Evolutionary conservation across 1,284 basidiomycete genomes (phyloP).

Genomic region (Nidula niveotomentosa): DNA sequence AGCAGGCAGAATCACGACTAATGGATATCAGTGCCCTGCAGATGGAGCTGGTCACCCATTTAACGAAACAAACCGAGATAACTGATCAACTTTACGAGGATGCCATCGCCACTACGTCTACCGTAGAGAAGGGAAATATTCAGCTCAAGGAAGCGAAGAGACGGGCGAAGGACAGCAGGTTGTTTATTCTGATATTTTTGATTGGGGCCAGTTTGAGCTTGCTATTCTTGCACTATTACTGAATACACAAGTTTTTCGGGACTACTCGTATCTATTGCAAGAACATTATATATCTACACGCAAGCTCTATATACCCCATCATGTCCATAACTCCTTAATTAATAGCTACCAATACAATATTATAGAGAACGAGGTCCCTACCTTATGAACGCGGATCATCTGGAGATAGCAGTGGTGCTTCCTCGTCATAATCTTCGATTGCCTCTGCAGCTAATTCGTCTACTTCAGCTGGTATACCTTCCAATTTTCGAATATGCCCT

Average conservation of each 20-base stretch:
- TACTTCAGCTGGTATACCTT: conserved; percentile 46
- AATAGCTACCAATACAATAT: conserved; percentile 1
- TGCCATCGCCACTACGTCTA: conserved; percentile 79
- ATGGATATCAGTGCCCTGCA: conserved; percentile 91
- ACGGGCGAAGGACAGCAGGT: conserved; percentile 78
- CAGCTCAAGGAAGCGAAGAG: conserved; percentile 84
- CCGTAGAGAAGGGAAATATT: conserved; percentile 84
- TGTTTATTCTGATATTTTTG: conserved; percentile 85
- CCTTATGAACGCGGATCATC: not conserved
- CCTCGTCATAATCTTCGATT: conserved; percentile 63
- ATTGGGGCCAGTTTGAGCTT: conserved; percentile 84
- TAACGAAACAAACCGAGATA: conserved; percentile 86
- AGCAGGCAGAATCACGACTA: conserved; percentile 85
- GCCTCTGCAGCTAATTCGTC: conserved; percentile 61
- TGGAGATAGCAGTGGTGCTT: conserved; percentile 53
- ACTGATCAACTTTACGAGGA: conserved; percentile 90
- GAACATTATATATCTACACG: conserved; percentile 9
- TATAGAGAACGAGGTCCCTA: not conserved
- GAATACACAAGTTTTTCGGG: conserved; percentile 7
- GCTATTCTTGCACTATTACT: conserved; percentile 87
- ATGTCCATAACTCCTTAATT: conserved; percentile 3
- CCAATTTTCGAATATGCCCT: conserved; percentile 56
- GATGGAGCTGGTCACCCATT: conserved; percentile 83
- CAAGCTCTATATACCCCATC: conserved; percentile 8
- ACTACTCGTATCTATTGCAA: not conserved